These are phyloP conservation scores for Candida pseudofarinosa DNA, from an alignment of 805 yeast species.

Conservation along the genomic window DNA sequence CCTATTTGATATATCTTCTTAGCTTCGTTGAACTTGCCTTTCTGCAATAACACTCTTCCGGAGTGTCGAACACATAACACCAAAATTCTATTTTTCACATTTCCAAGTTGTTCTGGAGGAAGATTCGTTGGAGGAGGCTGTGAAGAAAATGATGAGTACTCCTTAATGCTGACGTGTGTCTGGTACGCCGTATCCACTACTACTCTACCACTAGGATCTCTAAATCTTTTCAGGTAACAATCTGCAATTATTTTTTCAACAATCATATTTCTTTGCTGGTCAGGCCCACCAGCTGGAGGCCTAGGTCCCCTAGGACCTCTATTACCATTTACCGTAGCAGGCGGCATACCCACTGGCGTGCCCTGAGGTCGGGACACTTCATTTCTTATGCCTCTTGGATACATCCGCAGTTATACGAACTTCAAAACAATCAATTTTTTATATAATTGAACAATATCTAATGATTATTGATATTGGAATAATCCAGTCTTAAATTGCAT, in stretches of 20 bases:
- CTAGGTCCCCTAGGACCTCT: background rate
- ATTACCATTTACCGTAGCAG: background rate
- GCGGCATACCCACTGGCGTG: background rate
- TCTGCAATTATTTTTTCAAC: constrained; percentile 33
- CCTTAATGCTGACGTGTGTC: constrained; percentile 72
- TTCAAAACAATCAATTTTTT: background rate
- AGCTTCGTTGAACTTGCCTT: constrained; percentile 70
- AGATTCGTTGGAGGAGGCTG: constrained; percentile 59
- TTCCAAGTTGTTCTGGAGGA: constrained; percentile 35
- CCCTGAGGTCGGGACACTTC: background rate
- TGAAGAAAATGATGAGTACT: constrained; percentile 68
- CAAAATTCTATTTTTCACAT: constrained; percentile 55
- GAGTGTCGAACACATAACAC: constrained; percentile 58
- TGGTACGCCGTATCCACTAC: constrained; percentile 47
- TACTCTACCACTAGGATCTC: constrained; percentile 18
- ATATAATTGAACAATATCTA: background rate
- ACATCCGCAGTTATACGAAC: constrained; percentile 2
- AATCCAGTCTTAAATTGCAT: background rate
- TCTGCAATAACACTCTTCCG: constrained; percentile 72
- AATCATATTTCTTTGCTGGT: constrained; percentile 13
- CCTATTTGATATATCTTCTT: constrained; percentile 84
- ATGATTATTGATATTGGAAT: background rate
- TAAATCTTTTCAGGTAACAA: constrained; percentile 32
- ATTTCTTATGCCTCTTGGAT: constrained; percentile 8
- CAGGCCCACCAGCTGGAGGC: background rate